Conservation (phyloP, 2,329 filamentous ascomycete species). For the Tricladium varicosporioides region DNA sequence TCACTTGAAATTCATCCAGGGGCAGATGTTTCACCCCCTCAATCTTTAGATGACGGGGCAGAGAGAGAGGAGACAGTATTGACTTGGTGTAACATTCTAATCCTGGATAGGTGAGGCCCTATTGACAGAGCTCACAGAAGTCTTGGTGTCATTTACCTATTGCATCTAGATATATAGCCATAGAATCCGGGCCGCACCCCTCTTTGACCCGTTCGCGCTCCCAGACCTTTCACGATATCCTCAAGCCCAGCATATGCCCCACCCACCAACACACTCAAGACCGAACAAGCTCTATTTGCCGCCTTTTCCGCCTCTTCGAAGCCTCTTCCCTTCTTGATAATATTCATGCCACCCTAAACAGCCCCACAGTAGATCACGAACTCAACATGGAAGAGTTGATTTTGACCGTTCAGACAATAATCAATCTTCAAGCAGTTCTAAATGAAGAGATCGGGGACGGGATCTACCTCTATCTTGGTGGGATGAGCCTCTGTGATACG, state of each 20-base stretch:
- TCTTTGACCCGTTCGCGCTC: conserved; percentile 15
- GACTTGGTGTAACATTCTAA: conserved; percentile 21
- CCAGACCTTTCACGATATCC: conserved; percentile 5
- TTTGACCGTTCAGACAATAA: conserved; percentile 13
- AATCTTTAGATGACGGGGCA: conserved; percentile 6
- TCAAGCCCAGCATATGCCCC: conserved; percentile 17
- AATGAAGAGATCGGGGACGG: conserved; percentile 10
- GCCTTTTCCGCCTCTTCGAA: conserved; percentile 18
- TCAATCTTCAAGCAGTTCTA: conserved; percentile 15
- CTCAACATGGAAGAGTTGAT: conserved; percentile 21
- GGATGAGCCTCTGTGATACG: conserved; percentile 15
- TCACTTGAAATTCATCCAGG: conserved; percentile 15
- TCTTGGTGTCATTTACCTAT: conserved; percentile 6
- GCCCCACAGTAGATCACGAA: conserved; percentile 8
- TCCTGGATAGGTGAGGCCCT: conserved; percentile 19
- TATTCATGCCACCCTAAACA: conserved; percentile 16
- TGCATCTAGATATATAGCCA: conserved; percentile 20
- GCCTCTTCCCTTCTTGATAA: conserved; percentile 22
- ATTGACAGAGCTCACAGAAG: conserved; percentile 1
- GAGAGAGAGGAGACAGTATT: conserved; percentile 12
- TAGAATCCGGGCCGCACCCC: conserved; percentile 16
- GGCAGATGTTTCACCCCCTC: conserved; percentile 5
- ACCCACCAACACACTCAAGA: conserved; percentile 12
- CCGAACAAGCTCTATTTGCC: conserved; percentile 12
- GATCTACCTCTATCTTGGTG: conserved; percentile 12